Evolutionary conservation across 1,284 basidiomycete species (phyloP), one percentile per base, ranked within the genome.

Genomic region (Melampsora larici-populina): DNA sequence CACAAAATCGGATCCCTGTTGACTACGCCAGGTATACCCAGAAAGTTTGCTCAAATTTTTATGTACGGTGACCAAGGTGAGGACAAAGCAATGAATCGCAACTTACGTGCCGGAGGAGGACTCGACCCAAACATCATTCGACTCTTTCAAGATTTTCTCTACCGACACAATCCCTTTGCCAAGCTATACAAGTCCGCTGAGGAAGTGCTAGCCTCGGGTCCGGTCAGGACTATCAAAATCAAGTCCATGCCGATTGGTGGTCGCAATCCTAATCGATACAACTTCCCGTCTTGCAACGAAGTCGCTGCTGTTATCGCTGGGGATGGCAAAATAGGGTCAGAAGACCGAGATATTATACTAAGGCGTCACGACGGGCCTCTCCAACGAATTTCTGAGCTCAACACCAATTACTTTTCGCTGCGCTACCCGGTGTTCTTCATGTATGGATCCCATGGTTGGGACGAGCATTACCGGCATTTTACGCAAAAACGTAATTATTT

Each of bases 361-460:
- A 7, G 49, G 2, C 33, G 24, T n/a, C 2, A 15, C 5, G 60
- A 21, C 6, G 51, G 51, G 15, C 2, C 1, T 2, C 58, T 71
- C 0, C 6, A 62, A n/a, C 15, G 31, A 0, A 71, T 71, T 9
- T n/a, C 8, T n/a, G n/a, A n/a, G n/a, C n/a, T n/a, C n/a, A n/a
- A n/a, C n/a, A n/a, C n/a, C n/a, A n/a, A n/a, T n/a, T n/a, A n/a
- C 9, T 36, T 36, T 36, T 36, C 36, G 3, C 9, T 36, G 9
- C 17, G 60, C 5, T 72, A 63, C 58, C 70, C 70, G 26, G 6
- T 64, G 8, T 72, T 72, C 21, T 72, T 72, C 17, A 58, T 60
- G 13, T 49, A 3, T 46, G 58, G 70, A 1, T 15, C 15, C 3
- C 60, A 63, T n/a, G 8, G 58, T 26, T 72, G 70, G 70, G 13